These are phyloP conservation scores for Sutorius eximius DNA, from an alignment of 1,284 basidiomycete genomes.

Conservation along the genomic window DNA sequence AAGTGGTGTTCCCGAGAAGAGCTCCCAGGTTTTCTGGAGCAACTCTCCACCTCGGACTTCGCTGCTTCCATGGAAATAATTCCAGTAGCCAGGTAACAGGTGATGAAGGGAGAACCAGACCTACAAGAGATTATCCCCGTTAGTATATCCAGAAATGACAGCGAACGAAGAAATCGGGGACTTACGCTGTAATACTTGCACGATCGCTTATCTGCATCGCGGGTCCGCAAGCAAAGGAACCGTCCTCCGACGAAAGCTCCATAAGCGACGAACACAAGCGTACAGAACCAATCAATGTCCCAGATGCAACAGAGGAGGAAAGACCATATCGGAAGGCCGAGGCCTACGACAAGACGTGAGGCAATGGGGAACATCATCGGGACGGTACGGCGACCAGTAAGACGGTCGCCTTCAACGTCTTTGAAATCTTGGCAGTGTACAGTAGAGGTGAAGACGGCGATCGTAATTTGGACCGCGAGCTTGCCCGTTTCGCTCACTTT, in stretches of 20 bases:
- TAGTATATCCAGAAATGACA: not conserved
- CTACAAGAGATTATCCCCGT: constrained; percentile 8
- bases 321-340: constrained; percentile 30
- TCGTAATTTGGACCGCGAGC: constrained; percentile 30
- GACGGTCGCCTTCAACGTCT: constrained; percentile 37
- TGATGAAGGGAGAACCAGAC: constrained; percentile 36
- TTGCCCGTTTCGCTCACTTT: constrained; percentile 20
- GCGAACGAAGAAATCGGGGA: not conserved
- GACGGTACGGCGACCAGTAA: constrained; percentile 36
- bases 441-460: constrained; percentile 35
- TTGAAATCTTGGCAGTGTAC: constrained; percentile 45
- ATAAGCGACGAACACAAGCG: constrained; percentile 27
- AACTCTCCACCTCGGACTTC: constrained; percentile 18
- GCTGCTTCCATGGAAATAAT: constrained; percentile 28
- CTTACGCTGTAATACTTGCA: constrained; percentile 38
- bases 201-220: constrained; percentile 30
- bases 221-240: constrained; percentile 26
- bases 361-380: constrained; percentile 37
- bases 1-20: constrained; percentile 17
- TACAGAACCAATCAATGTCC: constrained; percentile 28
- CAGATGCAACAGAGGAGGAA: constrained; percentile 24
- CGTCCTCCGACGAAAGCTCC: constrained; percentile 29
- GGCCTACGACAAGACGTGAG: constrained; percentile 28
- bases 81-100: constrained; percentile 35
- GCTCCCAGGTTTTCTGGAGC: constrained; percentile 24